These are phyloP conservation scores for Penicillium ochrochloron DNA, from an alignment of 495 filamentous ascomycete species.

Conservation along the genomic window DNA sequence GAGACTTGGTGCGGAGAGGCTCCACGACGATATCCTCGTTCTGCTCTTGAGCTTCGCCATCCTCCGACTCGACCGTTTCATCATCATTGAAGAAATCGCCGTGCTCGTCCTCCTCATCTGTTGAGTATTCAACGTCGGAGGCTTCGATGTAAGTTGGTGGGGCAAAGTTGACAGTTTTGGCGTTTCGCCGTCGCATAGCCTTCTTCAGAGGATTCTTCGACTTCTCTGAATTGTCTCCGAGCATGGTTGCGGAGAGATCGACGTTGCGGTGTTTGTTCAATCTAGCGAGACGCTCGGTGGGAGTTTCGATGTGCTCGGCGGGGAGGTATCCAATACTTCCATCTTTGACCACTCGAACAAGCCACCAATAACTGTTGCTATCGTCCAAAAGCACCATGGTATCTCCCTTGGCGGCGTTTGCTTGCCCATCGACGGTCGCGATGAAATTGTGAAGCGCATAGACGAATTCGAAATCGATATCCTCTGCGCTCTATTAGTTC, in stretches of 20 bases:
- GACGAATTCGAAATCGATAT: slow-evolving; percentile 99
- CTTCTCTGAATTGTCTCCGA: slow-evolving; percentile 88
- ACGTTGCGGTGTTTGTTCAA: slow-evolving; percentile 98
- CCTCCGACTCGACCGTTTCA: slow-evolving; percentile 48
- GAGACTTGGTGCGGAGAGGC: slow-evolving; percentile 47
- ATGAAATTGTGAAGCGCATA: slow-evolving; percentile 98
- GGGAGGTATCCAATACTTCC: slow-evolving; percentile 97
- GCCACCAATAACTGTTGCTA: slow-evolving; percentile 99
- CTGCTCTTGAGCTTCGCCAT: slow-evolving; percentile 44
- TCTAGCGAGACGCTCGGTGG: slow-evolving; percentile 89
- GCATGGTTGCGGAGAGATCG: slow-evolving; percentile 93
- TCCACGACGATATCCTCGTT: slow-evolving; percentile 52
- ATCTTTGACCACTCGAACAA: slow-evolving; percentile 95
- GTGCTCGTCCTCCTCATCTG: slow-evolving; percentile 75
- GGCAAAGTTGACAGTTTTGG: slow-evolving; percentile 87
- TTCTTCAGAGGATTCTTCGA: slow-evolving; percentile 88
- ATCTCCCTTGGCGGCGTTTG: slow-evolving; percentile 97
- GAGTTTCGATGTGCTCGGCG: slow-evolving; percentile 98
- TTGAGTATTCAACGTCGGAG: slow-evolving; percentile 86
- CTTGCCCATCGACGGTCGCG: slow-evolving; percentile 96
- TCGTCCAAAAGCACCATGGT: slow-evolving; percentile 99
- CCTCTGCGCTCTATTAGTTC: slow-evolving; percentile 81
- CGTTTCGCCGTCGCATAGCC: slow-evolving; percentile 83
- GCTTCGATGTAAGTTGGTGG: slow-evolving; percentile 88
- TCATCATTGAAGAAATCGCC: slow-evolving; percentile 61